phyloP scores from a whole-genome alignment of 1,139 yeast genomes.

The Pichia sp. region DNA sequence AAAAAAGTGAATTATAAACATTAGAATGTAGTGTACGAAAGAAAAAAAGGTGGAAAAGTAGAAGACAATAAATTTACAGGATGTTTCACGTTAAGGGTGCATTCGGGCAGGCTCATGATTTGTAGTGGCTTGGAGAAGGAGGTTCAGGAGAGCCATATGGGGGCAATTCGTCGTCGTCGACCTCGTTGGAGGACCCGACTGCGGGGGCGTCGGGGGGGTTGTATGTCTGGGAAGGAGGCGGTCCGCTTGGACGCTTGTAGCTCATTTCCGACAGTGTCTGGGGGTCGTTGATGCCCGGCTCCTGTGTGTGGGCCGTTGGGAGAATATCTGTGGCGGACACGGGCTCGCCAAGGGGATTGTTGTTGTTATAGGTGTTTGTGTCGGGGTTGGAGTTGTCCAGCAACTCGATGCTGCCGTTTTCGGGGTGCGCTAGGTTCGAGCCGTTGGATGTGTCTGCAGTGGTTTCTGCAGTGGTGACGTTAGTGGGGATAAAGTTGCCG shows the following conservation, averaged over 20 bases:
- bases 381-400: not conserved
- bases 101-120: not conserved
- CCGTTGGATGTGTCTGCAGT: not conserved
- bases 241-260: slow-evolving; percentile 12
- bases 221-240: slow-evolving; percentile 16
- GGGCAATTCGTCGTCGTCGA: slow-evolving; percentile 3
- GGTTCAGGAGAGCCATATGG: slow-evolving; percentile 12
- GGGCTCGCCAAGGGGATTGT: not conserved
- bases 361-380: slow-evolving; percentile 3
- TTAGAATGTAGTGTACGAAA: not conserved
- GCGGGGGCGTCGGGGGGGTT: not conserved
- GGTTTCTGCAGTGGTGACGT: not conserved
- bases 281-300: slow-evolving; percentile 1
- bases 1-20: not conserved
- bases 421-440: not conserved
- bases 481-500: slow-evolving; percentile 49
- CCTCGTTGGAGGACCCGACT: not conserved
- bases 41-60: not conserved
- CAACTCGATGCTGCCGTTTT: not conserved
- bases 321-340: not conserved
- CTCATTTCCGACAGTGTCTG: slow-evolving; percentile 10
- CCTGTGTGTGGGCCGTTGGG: not conserved
- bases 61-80: not conserved
- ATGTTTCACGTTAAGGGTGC: too few relatives aligned
- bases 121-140: slow-evolving; percentile 3